Base-by-base conservation (phyloP, 139 green algal species). In the Bryopsis sp. region DNA sequence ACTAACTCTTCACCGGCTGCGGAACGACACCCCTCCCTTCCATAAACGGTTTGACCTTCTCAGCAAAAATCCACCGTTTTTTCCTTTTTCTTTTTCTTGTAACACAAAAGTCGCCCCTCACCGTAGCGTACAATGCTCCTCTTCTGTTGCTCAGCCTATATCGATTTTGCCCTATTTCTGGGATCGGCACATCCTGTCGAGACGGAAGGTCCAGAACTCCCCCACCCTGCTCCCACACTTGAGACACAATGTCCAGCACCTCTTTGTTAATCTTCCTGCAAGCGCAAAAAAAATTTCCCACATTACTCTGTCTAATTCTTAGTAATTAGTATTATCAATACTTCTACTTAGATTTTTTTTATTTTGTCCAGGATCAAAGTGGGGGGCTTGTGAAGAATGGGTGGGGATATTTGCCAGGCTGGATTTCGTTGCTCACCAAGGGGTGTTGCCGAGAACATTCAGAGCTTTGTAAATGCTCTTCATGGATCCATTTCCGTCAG, bases 381-480 rank as follows among this genome's bases (percentile, higher is more conserved):
- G 43, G 15, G 43, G 11, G 15, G 43, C 11, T 50, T 50, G 11
- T 50, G 43, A 15, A 50, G 15, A 50, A 50, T 50, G 43, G 15
- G 43, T 19, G 19, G 15, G 11, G 15, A 50, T 26, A 26, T 19
- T 19, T 26, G 11, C 31, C 19, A 34, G n/a, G 3, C 2, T 54
- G 5, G 15, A 22, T 24, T 34, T 4, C 31, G 3, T 6, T 59
- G 50, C 74, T 39, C 68, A 76, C 89, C 90, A 96, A 0, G 79
- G 50, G 15, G 80, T 83, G 43, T 74, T 66, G 15, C 88, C 85
- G 39, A 96, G 76, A n/a, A 79, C 74, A 48, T 92, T 94, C 37
- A 97, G 77, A 0, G 85, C 89, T 1, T 87, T 78, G 62, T 91
- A 92, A 33, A 95, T 77, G 48, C 68, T 61, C 0, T 66, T 29